phyloP scores from a whole-genome alignment of 345 rosid species.

The Brassica juncea region DNA sequence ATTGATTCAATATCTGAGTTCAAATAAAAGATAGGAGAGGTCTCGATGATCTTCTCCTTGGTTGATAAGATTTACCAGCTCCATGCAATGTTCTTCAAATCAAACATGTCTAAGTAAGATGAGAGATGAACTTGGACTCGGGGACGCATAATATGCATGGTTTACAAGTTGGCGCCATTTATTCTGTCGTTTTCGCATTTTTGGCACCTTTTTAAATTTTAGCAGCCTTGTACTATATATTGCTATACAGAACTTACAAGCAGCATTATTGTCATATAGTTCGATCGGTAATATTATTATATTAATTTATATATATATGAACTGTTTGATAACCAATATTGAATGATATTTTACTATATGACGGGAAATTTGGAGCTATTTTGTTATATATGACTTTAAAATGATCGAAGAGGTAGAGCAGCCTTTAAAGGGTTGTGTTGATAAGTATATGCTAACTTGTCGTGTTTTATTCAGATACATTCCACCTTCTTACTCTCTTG shows the following conservation, averaged over 20 bases:
- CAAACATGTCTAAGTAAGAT: neutral
- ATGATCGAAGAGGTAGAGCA: constrained; percentile 5
- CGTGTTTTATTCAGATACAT: neutral
- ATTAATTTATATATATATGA: neutral
- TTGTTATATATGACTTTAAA: neutral
- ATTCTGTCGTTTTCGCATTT: neutral
- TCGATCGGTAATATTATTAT: neutral
- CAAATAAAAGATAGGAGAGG: neutral
- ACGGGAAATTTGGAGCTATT: constrained; percentile 2
- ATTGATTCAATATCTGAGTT: too few relatives aligned
- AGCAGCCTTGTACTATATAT: constrained; percentile 3
- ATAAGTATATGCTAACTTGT: constrained; percentile 4
- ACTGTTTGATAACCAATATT: neutral
- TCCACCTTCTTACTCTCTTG: neutral
- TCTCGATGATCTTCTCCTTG: neutral
- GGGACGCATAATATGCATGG: neutral
- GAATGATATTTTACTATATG: constrained; percentile 1
- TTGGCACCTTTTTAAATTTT: neutral
- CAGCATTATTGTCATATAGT: neutral
- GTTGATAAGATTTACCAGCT: neutral
- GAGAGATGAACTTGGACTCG: neutral
- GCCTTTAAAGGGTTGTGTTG: neutral
- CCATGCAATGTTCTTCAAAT: neutral
- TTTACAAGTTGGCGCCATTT: neutral
- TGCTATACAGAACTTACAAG: neutral